These are phyloP conservation scores for Tagetes erecta DNA, from an alignment of 129 eudicot species.

Conservation along the genomic window DNA sequence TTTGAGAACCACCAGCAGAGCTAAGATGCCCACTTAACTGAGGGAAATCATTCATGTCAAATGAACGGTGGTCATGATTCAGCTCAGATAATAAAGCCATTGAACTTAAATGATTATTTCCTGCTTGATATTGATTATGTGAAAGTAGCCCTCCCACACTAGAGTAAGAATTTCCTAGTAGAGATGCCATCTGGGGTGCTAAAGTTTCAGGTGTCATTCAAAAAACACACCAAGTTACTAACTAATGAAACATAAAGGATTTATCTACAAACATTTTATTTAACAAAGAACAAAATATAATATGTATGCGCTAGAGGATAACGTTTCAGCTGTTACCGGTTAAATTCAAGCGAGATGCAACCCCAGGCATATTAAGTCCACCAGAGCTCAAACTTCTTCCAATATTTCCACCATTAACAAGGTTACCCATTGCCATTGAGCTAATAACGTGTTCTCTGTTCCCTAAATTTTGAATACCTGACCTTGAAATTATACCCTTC, in stretches of 20 bases:
- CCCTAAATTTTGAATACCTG: slow-evolving; percentile 64
- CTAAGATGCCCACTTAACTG: slow-evolving; percentile 71
- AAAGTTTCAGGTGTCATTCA: slow-evolving; percentile 42
- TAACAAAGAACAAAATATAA: not conserved
- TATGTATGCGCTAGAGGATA: not conserved
- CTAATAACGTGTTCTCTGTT: slow-evolving; percentile 61
- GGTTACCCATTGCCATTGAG: slow-evolving; percentile 67
- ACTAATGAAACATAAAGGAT: slow-evolving; percentile 1
- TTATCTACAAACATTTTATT: slow-evolving; percentile 15
- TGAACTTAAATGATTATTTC: slow-evolving; percentile 61
- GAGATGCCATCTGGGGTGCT: slow-evolving; percentile 81
- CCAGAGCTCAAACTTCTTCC: slow-evolving; percentile 69
- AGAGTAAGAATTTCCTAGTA: slow-evolving; percentile 72
- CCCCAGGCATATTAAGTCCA: slow-evolving; percentile 66
- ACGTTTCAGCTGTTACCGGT: slow-evolving; percentile 46
- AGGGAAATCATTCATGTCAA: slow-evolving; percentile 78
- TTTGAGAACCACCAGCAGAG: slow-evolving; percentile 82
- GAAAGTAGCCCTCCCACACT: slow-evolving; percentile 68
- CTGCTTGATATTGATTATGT: slow-evolving; percentile 70
- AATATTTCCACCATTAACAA: slow-evolving; percentile 58
- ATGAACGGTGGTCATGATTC: slow-evolving; percentile 68
- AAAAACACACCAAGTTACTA: slow-evolving; percentile 31
- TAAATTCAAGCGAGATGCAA: slow-evolving; percentile 70
- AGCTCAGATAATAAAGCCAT: slow-evolving; percentile 66
- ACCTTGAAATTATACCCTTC: slow-evolving; percentile 42